A percentile compares a stretch with the other conserved stretches of the same genome.
These are phyloP conservation scores for Fusarium algeriense DNA, from an alignment of 2,329 filamentous ascomycete genomes.

Conservation along the genomic window DNA sequence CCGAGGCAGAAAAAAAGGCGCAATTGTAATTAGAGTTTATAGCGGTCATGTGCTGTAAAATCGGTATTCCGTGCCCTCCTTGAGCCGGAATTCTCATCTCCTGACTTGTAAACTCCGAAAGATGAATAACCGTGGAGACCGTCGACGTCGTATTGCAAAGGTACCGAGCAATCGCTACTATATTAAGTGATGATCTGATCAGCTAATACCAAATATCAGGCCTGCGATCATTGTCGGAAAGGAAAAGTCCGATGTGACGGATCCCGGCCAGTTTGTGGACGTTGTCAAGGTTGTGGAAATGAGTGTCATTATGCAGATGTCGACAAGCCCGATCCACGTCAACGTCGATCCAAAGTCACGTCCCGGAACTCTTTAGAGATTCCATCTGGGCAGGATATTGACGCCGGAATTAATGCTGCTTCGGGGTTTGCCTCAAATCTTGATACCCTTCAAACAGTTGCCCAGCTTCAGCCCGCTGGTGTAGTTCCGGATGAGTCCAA, in stretches of 20 bases:
- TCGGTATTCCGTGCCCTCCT: background rate
- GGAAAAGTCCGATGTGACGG: background rate
- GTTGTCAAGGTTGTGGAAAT: background rate
- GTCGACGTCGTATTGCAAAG: background rate
- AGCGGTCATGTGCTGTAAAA: background rate
- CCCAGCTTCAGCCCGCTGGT: background rate
- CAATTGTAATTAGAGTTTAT: background rate
- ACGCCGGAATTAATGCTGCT: background rate
- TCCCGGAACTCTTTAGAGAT: background rate
- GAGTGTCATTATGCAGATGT: background rate
- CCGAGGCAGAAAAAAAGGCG: background rate
- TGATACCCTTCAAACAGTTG: background rate
- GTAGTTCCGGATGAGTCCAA: background rate
- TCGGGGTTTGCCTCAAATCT: background rate
- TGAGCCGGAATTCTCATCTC: background rate
- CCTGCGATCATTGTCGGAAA: background rate
- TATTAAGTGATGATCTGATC: fast-evolving
- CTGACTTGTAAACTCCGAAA: background rate
- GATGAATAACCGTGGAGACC: background rate
- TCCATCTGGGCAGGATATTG: too few species aligned
- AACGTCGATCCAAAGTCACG: background rate
- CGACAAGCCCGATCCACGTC: background rate
- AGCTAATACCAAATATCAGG: background rate
- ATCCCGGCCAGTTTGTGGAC: background rate
- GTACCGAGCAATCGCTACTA: background rate